Evolutionary conservation across 2,329 filamentous ascomycete species (phyloP), one percentile per base, ranked within the genome.

Genomic region (Tolypocladium paradoxum): DNA sequence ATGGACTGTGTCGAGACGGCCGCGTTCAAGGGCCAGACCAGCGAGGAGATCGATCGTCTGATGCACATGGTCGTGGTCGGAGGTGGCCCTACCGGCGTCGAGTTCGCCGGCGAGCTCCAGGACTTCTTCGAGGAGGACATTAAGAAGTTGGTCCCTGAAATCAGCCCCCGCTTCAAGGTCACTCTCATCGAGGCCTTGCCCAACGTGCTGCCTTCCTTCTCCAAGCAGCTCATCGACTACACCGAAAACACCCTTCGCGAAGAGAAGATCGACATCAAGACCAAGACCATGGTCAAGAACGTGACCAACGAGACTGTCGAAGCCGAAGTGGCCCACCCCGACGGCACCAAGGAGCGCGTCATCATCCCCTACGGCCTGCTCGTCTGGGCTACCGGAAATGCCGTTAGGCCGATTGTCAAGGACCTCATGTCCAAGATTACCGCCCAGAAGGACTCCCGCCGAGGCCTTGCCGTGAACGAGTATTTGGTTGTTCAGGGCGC

Each of bases 1-100:
- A 99, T 99, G 93, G 93, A 99, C 76, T 99, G 93, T 70, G 91
- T 96, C 62, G 93, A 99, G 76, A 96, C 92, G 36, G 93, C 93
- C 51, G 92, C 90, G 57, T 96, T 99, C 85, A 97, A 97, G 82
- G 92, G 90, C 67, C 93, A 99, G 76, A 78, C 82, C 37, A 76
- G 81, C 18, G 89, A 93, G 60, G 95, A 99, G 74, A 77, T 95
- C 67, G 86, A 95, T 76, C 90, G 93, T 61, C 83, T 99, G 64
- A 81, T 99, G 69, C 92, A 97, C 79, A 97, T 97, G 91, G 93
- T 99, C 53, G 92, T 91, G 47, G 88, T 90, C 51, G 87, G 92
- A 62, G 92, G 92, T 74, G 92, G 92, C 55, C 92, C 92, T 40
- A 97, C 92, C 52, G 92, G 92, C 76, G 93, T 99, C 61, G 93